Base-by-base conservation (phyloP, 352 stramenopile genomes). In the Globisporangium splendens region DNA sequence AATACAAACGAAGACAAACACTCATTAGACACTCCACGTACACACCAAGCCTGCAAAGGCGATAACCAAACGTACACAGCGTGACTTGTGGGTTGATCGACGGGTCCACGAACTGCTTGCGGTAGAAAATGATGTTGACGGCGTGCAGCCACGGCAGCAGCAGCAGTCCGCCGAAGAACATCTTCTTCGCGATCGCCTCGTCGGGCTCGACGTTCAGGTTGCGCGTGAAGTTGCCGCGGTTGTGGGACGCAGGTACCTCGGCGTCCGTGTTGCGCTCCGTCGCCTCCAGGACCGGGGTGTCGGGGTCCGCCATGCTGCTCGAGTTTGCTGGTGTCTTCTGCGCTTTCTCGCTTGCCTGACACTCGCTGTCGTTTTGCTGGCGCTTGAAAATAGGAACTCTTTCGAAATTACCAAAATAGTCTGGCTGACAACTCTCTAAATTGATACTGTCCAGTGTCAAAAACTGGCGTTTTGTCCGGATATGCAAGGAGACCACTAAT, bases 141-240 rank as follows among this genome's bases (percentile, higher is more conserved):
- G 88, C 67, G 62, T 91, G 84, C 55, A 95, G 75, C 86, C 86
- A 95, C 43, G 86, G 86, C 50, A 95, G 67, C 49, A 90, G 75
- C 46, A 65, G 58, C 20, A 89, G 61, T 0, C 86, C 86, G 55
- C 86, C 86, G 18, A 95, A 65, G 59, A 95, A 95, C 79, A 95
- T 91, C 69, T 95, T 95, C 48, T 63, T 72, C 38, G 86, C 86
- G 57, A 95, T 79, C 10, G 56, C 63, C 42, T 80, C 75, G 55
- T 95, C 83, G 28, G 77, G 53, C 65, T 95, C 86, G 50, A 82
- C 80, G 69, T 89, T 91, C 43, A 91, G 57, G 71, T 95, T 95
- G 21, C 86, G 83, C 66, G 86, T 95, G 50, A 95, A 93, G 70
- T 95, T 95, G 55, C 83, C 85, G 46, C 82, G 83, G 68, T 92